Conservation (phyloP, 108 stramenopile species). For the Pseudonitzschia pungens region DNA sequence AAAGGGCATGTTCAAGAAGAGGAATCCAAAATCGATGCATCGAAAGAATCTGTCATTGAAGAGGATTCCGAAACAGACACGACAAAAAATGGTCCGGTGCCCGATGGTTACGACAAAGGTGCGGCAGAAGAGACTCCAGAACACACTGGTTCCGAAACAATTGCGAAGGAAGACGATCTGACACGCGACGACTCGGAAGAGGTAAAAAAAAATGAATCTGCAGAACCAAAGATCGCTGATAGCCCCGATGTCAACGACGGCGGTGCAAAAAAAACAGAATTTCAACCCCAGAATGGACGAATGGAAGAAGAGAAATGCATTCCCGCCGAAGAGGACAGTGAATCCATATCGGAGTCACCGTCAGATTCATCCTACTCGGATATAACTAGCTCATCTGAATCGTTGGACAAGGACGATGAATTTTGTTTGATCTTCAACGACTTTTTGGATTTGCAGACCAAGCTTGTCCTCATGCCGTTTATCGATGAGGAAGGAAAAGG, state of each 20-base stretch:
- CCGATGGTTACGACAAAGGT: neutral
- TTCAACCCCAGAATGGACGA: neutral
- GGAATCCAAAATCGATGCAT: neutral
- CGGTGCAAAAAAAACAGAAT: neutral
- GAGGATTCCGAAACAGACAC: neutral
- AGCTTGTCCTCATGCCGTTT: conserved; percentile 39
- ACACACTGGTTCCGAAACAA: neutral
- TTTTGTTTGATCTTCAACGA: conserved; percentile 23
- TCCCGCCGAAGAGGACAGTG: neutral
- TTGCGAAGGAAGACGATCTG: neutral
- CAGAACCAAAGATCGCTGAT: neutral
- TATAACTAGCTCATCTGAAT: neutral
- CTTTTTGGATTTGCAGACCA: conserved; percentile 39
- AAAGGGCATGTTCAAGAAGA: neutral
- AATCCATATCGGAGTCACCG: neutral
- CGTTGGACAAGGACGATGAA: neutral
- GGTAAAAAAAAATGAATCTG: neutral
- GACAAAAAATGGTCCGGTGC: neutral
- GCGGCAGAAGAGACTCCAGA: neutral
- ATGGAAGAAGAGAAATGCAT: neutral
- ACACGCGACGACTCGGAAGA: neutral
- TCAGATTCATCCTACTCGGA: neutral
- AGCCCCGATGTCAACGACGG: neutral
- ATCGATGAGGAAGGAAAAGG: conserved; percentile 43
- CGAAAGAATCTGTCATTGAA: neutral